A percentile compares a stretch with the other conserved stretches of the same genome.
Conservation (phyloP, 2,329 filamentous ascomycete genomes). For the Colletotrichum scovillei region DNA sequence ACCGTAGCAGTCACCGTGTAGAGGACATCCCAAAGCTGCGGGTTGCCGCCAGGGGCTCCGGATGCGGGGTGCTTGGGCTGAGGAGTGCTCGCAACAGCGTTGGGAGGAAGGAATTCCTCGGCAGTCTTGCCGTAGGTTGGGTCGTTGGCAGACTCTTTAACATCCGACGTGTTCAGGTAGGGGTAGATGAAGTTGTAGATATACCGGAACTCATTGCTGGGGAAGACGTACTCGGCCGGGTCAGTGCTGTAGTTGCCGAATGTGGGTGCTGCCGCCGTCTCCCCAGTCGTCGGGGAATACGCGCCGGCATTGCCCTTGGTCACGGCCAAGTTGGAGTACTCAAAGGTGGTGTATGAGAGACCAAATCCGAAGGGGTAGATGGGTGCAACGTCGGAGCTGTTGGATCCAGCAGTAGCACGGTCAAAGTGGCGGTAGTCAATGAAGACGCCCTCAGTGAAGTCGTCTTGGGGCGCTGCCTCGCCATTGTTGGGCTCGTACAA, state of each 20-base stretch:
- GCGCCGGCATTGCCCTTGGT: slow-evolving; percentile 57
- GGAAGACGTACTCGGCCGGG: slow-evolving; percentile 76
- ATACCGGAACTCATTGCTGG: slow-evolving; percentile 62
- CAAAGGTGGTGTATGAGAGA: slow-evolving; percentile 83
- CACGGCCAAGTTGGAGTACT: slow-evolving; percentile 76
- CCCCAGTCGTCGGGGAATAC: slow-evolving; percentile 71
- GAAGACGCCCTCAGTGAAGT: slow-evolving; percentile 82
- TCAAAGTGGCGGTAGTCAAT: slow-evolving; percentile 87
- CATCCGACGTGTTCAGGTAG: slow-evolving; percentile 74
- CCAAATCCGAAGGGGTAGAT: slow-evolving; percentile 87
- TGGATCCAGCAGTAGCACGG: slow-evolving; percentile 54
- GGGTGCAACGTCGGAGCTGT: slow-evolving; percentile 60
- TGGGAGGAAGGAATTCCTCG: slow-evolving; percentile 69
- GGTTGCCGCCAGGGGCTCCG: slow-evolving; percentile 72
- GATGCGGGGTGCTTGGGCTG: slow-evolving; percentile 65
- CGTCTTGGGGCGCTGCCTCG: slow-evolving; percentile 72
- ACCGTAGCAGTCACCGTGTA: slow-evolving; percentile 76
- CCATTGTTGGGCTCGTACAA: slow-evolving; percentile 77
- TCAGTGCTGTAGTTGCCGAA: slow-evolving; percentile 74
- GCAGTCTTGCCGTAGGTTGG: slow-evolving; percentile 69
- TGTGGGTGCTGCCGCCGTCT: slow-evolving; percentile 71
- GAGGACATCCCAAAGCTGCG: slow-evolving; percentile 73
- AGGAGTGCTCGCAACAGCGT: slow-evolving; percentile 64
- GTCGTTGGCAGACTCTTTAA: slow-evolving; percentile 65
- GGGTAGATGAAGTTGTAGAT: slow-evolving; percentile 74